Evolutionary conservation across 768 basidiomycete genomes (phyloP).

Genomic region (Auricularia sp.): DNA sequence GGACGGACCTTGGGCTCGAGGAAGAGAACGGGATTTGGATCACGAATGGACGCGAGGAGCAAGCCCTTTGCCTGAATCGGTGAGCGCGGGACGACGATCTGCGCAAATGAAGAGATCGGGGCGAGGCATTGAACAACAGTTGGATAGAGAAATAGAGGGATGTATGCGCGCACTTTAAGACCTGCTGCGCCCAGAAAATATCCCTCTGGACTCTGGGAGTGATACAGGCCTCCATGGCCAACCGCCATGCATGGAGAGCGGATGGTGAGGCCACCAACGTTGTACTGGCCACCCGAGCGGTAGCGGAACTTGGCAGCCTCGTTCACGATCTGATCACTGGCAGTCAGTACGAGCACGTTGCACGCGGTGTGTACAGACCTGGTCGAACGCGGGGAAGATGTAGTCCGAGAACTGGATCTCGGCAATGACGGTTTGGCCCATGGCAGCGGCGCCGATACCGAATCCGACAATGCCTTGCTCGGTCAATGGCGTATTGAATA

Average conservation of each 20-base stretch:
- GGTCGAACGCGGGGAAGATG: conserved; percentile 91
- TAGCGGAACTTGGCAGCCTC: conserved; percentile 92
- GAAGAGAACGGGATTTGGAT: conserved; percentile 89
- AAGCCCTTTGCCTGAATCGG: conserved; percentile 95
- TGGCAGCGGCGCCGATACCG: conserved; percentile 80
- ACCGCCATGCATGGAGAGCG: conserved; percentile 87
- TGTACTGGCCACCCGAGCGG: conserved; percentile 74
- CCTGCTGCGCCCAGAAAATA: conserved; percentile 89
- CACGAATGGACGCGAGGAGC: conserved; percentile 74
- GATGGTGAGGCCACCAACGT: conserved; percentile 74
- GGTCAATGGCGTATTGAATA: conserved; percentile 90
- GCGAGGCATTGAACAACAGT: no score
- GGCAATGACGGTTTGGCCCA: conserved; percentile 91
- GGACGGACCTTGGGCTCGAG: conserved; percentile 69
- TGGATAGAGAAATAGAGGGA: neutral
- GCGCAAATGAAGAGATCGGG: neutral
- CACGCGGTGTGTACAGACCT: conserved; percentile 36
- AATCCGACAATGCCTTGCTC: conserved; percentile 94
- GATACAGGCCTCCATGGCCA: conserved; percentile 84
- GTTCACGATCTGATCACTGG: conserved; percentile 60
- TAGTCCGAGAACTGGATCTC: conserved; percentile 85
- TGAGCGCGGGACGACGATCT: conserved; percentile 85
- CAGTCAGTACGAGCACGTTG: conserved; percentile 1
- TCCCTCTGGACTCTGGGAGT: conserved; percentile 91
- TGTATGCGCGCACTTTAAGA: conserved; percentile 48